phyloP scores from a whole-genome alignment of 2,329 filamentous ascomycete genomes.

The Drechslerella coelobrocha region DNA sequence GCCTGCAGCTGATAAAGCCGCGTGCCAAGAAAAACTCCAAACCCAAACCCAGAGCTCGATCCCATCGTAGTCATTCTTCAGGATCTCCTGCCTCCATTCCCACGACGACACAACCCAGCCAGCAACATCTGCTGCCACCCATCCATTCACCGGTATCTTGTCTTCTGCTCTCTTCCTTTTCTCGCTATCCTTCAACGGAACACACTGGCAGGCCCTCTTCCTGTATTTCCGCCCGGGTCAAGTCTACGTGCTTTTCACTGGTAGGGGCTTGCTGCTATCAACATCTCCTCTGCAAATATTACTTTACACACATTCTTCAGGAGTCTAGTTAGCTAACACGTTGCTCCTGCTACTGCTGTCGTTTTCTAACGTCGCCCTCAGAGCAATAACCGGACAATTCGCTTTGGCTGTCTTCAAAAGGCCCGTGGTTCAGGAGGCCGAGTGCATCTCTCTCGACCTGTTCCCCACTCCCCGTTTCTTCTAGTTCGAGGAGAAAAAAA shows the following conservation, averaged over 20 bases:
- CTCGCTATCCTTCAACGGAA: constrained; percentile 5
- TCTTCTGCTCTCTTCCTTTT: constrained; percentile 5
- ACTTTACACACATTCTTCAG: constrained; percentile 17
- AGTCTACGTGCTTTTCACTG: constrained; percentile 49
- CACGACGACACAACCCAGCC: constrained; percentile 7
- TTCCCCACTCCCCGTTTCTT: constrained; percentile 6
- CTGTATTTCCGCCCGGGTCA: constrained; percentile 20
- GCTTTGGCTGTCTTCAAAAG: constrained; percentile 9
- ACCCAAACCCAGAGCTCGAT: constrained; percentile 31
- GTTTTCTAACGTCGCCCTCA: constrained; percentile 2
- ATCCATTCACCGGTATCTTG: constrained; percentile 2
- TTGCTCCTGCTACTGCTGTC: background rate
- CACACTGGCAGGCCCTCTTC: constrained; percentile 9
- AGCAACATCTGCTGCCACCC: constrained; percentile 1
- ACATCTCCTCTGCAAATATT: constrained; percentile 22
- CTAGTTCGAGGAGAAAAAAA: too few relatives aligned
- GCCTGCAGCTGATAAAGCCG: constrained; percentile 28
- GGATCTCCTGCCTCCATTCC: constrained; percentile 20
- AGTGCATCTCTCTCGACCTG: background rate
- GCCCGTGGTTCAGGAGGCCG: constrained; percentile 5
- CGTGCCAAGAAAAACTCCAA: constrained; percentile 33
- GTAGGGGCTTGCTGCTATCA: constrained; percentile 48
- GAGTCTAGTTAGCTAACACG: constrained; percentile 41
- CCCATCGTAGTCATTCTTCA: constrained; percentile 11
- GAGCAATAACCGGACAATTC: constrained; percentile 28